Evolutionary conservation across 768 basidiomycete genomes (phyloP).

Genomic region (Pluteus cervinus): DNA sequence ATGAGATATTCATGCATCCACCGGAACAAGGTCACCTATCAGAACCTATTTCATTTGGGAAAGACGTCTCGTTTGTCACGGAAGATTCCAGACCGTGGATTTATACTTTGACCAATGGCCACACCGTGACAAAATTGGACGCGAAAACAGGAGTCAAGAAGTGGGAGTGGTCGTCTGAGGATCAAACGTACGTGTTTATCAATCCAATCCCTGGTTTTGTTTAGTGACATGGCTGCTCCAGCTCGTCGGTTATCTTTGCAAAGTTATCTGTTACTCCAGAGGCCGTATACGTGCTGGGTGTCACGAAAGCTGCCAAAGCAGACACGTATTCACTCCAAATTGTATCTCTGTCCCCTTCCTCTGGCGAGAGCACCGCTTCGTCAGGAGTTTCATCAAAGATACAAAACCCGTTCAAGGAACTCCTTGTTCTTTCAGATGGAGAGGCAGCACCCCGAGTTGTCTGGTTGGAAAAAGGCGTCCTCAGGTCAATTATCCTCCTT

Average conservation of each 20-base stretch:
- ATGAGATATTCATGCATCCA: conserved; percentile 59
- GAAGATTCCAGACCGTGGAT: conserved; percentile 23
- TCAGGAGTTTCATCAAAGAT: conserved; percentile 50
- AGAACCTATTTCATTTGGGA: conserved; percentile 52
- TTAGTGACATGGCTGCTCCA: conserved; percentile 19
- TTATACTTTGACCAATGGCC: conserved; percentile 56
- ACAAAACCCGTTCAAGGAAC: conserved; percentile 23
- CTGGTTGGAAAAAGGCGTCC: conserved; percentile 48
- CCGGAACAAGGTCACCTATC: conserved; percentile 34
- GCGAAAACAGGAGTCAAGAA: conserved; percentile 41
- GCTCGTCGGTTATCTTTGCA: conserved; percentile 60
- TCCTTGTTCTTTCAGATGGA: conserved; percentile 18
- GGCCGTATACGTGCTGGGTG: conserved; percentile 53
- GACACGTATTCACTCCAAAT: conserved; percentile 71
- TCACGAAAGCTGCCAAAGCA: conserved; percentile 42
- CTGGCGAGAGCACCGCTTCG: conserved; percentile 44
- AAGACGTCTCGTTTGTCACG: conserved; percentile 37
- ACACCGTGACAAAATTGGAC: conserved; percentile 48
- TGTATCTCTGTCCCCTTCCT: conserved; percentile 48
- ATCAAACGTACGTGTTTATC: conserved; percentile 50
- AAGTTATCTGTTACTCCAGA: conserved; percentile 48
- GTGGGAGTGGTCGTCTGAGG: conserved; percentile 73
- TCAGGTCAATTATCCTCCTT: conserved; percentile 37
- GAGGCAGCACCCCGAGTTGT: conserved; percentile 29
- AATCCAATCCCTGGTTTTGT: not conserved